Conservation (phyloP, 768 basidiomycete genomes). For the Neoboletus magnificus region DNA sequence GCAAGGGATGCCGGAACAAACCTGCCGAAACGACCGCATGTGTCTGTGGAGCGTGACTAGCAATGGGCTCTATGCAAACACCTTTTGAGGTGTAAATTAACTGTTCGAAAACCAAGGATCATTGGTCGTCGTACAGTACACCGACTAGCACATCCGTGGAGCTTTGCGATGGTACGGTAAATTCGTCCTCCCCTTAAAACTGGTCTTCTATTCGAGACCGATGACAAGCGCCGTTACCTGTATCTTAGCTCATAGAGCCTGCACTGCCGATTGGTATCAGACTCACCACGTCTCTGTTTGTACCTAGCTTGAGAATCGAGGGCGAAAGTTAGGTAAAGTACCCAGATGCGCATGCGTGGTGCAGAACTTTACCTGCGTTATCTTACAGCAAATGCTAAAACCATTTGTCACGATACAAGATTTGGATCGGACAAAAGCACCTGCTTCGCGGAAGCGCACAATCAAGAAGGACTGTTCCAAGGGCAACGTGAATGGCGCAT, state of each 20-base stretch:
- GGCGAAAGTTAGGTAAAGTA: neutral
- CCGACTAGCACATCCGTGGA: neutral
- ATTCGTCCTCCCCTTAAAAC: too few relatives aligned
- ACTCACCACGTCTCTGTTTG: neutral
- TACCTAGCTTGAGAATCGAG: neutral
- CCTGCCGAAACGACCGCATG: neutral
- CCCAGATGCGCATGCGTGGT: neutral
- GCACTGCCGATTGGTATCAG: neutral
- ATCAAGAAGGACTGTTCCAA: neutral
- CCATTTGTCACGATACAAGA: neutral
- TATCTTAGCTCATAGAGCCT: neutral
- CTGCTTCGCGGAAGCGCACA: neutral
- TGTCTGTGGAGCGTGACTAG: neutral
- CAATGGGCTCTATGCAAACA: neutral
- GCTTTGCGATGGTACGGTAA: neutral
- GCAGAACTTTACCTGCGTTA: neutral
- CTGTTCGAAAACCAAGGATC: neutral
- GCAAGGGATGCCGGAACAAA: neutral
- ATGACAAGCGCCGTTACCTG: neutral
- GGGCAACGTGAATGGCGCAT: neutral
- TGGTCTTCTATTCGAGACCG: neutral
- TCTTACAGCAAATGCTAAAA: neutral
- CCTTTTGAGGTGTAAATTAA: neutral
- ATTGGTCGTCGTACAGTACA: neutral
- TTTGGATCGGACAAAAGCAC: neutral